Conservation (phyloP, 768 basidiomycete species). For the Erythrobasidium yunnanense region DNA sequence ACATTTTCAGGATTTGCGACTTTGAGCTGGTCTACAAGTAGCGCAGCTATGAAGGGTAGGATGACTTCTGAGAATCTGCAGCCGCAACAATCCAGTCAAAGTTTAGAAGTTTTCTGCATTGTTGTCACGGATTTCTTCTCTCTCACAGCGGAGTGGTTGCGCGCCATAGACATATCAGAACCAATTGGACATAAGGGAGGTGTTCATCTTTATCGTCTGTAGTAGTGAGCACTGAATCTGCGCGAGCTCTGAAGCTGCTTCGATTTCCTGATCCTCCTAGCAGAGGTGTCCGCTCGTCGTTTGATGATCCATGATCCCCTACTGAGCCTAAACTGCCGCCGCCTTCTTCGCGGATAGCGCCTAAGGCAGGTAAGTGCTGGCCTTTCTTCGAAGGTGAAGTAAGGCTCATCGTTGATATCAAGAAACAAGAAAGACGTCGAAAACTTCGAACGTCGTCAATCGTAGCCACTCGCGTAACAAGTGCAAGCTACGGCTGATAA, state of each 20-base stretch:
- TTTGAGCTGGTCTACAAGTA: neutral
- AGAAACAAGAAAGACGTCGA: too few species aligned
- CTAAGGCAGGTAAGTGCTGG: too few species aligned
- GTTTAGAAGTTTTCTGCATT: neutral
- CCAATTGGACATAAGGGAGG: neutral
- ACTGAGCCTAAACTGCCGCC: too few species aligned
- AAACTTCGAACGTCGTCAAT: too few species aligned
- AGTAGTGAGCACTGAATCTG: neutral
- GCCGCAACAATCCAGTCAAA: too few species aligned
- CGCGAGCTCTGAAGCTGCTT: neutral
- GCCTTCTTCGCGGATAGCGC: neutral
- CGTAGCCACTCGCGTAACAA: too few species aligned
- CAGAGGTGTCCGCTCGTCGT: neutral
- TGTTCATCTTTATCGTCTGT: neutral
- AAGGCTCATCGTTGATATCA: too few species aligned
- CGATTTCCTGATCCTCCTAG: neutral
- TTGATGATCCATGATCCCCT: too few species aligned
- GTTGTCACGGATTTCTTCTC: neutral
- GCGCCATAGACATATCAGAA: neutral
- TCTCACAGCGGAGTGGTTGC: neutral
- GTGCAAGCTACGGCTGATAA: too few species aligned
- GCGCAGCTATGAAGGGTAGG: neutral
- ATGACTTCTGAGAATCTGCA: neutral
- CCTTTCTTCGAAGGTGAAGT: too few species aligned
- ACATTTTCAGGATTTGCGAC: neutral